Conservation (phyloP, 1,139 yeast genomes). For the Saccharomyces hybrid region DNA sequence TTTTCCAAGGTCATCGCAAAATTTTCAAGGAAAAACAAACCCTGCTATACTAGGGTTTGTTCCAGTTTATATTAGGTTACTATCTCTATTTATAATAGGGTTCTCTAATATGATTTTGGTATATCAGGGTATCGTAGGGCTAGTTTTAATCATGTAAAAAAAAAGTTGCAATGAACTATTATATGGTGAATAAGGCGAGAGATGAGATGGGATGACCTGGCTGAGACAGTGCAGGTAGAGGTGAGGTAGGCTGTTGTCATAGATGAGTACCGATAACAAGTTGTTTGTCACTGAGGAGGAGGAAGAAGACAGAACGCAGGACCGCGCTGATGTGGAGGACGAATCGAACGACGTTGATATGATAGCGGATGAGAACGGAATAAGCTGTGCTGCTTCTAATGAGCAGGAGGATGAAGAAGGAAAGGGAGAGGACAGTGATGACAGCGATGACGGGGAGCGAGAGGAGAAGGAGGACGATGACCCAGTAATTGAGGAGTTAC, state of each 20-base stretch:
- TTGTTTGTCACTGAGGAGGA: conserved; percentile 28
- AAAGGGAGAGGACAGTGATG: conserved; percentile 1
- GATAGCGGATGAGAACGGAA: conserved; percentile 2
- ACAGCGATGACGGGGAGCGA: conserved; percentile 2
- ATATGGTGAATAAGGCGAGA: not conserved
- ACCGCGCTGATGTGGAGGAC: conserved; percentile 1
- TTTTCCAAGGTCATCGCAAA: not conserved
- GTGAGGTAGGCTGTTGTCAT: not conserved
- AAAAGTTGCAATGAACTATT: not conserved
- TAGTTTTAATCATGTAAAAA: not conserved
- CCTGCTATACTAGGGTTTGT: not conserved
- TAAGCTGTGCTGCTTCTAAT: conserved; percentile 3
- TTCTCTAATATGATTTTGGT: not conserved
- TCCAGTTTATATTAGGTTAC: not conserved
- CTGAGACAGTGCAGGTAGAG: not conserved
- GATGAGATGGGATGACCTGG: not conserved
- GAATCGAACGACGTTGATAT: not conserved
- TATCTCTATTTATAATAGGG: not conserved
- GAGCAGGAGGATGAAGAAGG: conserved; percentile 6
- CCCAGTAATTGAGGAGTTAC: conserved; percentile 71
- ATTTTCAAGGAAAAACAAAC: not conserved
- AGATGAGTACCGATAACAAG: conserved; percentile 9
- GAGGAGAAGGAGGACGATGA: conserved; percentile 52
- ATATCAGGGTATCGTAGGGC: too few species aligned
- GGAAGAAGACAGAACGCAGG: conserved; percentile 5